A percentile compares a stretch with the other conserved stretches of the same genome.
phyloP scores from a whole-genome alignment of 1,284 basidiomycete species.

The Puccinia triticina region DNA sequence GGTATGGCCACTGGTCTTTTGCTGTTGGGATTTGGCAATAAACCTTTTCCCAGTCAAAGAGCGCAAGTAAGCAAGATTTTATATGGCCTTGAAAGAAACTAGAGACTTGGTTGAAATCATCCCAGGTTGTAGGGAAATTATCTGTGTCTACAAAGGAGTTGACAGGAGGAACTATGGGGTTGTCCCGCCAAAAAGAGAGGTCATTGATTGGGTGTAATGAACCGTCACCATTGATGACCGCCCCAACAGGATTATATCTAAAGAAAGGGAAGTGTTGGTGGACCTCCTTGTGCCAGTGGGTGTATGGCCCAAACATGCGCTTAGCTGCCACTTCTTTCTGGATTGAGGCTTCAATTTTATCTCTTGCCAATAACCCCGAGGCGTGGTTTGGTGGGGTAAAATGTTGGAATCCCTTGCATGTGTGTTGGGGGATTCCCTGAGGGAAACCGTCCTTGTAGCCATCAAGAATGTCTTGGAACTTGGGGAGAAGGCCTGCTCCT shows the following conservation, averaged over 20 bases:
- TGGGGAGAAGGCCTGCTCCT: too few species aligned
- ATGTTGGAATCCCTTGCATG: too few species aligned
- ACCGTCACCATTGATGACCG: neutral
- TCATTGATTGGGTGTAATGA: neutral
- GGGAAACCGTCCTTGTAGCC: too few species aligned
- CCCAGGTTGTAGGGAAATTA: constrained; percentile 8
- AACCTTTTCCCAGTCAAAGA: too few species aligned
- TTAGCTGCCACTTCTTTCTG: too few species aligned
- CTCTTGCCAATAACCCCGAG: neutral
- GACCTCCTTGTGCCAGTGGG: neutral
- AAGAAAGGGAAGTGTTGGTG: neutral
- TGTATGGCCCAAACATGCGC: too few species aligned
- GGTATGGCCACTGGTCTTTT: too few species aligned
- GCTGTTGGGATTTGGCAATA: too few species aligned
- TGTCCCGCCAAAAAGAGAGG: neutral
- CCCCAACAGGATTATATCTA: neutral
- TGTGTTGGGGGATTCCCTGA: too few species aligned
- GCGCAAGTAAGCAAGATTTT: too few species aligned
- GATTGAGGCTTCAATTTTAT: neutral
- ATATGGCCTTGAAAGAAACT: neutral
- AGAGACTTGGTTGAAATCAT: too few species aligned
- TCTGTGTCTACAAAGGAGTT: constrained; percentile 1
- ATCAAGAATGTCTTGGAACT: too few species aligned
- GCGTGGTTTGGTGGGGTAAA: neutral
- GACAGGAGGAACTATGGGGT: neutral